These are phyloP conservation scores for Gyromitra esculenta DNA, from an alignment of 2,329 filamentous ascomycete species.

Conservation along the genomic window DNA sequence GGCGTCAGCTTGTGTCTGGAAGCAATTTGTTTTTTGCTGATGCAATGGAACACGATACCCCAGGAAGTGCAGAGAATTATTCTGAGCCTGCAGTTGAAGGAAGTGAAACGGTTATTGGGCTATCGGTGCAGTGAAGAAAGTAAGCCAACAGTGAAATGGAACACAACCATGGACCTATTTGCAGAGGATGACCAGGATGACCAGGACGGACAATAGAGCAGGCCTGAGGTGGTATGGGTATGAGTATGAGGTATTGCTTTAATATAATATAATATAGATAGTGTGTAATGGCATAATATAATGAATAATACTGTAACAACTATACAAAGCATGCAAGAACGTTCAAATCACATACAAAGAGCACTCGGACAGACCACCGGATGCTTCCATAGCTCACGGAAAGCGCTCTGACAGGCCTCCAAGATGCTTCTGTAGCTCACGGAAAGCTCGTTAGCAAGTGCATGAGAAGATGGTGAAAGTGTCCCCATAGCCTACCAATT, in stretches of 20 bases:
- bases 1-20: too few species aligned
- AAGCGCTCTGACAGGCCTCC: too few species aligned
- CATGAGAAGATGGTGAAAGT: neutral
- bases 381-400: too few species aligned
- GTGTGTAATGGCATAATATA: too few species aligned
- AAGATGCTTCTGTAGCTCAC: too few species aligned
- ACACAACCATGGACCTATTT: neutral
- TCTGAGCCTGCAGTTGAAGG: neutral
- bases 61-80: neutral
- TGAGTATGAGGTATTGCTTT: neutral
- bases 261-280: neutral
- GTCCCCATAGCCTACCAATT: neutral
- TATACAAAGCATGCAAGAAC: too few species aligned
- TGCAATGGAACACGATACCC: constrained; percentile 1
- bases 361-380: too few species aligned
- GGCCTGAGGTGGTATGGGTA: neutral
- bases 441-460: neutral
- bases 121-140: neutral
- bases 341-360: too few species aligned
- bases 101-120: neutral
- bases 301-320: too few species aligned
- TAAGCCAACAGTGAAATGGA: neutral
- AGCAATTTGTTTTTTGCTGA: too few species aligned
- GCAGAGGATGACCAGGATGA: neutral
- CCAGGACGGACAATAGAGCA: neutral